Evolutionary conservation across 345 rosid genomes (phyloP).

Genomic region (Gossypium raimondii): DNA sequence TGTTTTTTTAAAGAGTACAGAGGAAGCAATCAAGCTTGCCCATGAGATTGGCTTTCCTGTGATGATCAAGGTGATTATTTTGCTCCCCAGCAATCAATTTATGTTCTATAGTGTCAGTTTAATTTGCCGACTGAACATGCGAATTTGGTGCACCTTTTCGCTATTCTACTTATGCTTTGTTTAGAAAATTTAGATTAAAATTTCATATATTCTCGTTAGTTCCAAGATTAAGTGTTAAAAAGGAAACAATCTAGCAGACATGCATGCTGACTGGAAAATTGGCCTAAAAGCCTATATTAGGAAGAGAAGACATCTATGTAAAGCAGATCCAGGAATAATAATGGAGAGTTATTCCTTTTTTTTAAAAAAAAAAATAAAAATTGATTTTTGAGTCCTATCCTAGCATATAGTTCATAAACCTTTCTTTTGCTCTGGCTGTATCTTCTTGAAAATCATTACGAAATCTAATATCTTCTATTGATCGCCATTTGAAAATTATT

Average conservation of each 20-base stretch:
- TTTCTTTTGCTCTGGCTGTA: neutral
- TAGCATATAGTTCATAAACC: neutral
- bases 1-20: slow-evolving; percentile 63
- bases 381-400: neutral
- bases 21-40: slow-evolving; percentile 83
- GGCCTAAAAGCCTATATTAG: neutral
- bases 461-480: neutral
- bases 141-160: neutral
- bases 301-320: neutral
- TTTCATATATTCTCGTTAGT: neutral
- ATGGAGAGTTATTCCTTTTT: neutral
- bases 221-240: neutral
- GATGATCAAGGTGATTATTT: slow-evolving; percentile 77
- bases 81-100: neutral
- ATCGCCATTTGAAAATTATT: neutral
- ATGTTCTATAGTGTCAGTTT: neutral
- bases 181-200: neutral
- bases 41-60: slow-evolving; percentile 89
- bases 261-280: neutral
- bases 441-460: neutral
- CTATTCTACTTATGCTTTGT: neutral
- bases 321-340: neutral
- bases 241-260: neutral
- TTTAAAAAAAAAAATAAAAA: neutral
- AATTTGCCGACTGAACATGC: slow-evolving; percentile 4